A percentile compares a stretch with the other conserved stretches of the same genome.
Conservation (phyloP, 257 asterid species). For the Nemophila menziesii region DNA sequence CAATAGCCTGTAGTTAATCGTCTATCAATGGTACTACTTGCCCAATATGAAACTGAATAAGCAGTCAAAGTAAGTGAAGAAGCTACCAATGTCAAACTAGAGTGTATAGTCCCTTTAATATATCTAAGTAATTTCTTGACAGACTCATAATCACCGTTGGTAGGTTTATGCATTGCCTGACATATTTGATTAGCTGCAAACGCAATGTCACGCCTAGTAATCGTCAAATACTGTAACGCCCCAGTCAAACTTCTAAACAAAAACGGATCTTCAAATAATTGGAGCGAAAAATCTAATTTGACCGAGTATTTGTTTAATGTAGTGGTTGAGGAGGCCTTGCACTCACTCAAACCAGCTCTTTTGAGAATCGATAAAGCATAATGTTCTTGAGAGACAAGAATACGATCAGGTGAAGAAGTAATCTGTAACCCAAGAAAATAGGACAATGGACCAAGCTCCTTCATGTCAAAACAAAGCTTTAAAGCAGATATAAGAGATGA, state of each 20-base stretch:
- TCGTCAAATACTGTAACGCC: neutral
- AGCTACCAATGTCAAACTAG: neutral
- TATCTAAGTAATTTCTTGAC: neutral
- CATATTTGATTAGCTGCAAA: neutral
- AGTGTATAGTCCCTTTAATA: neutral
- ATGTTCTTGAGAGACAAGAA: no score
- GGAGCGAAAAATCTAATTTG: neutral
- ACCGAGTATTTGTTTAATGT: neutral
- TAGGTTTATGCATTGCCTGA: neutral
- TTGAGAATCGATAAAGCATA: no score
- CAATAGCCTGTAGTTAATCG: neutral
- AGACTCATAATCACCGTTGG: neutral
- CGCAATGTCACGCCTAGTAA: neutral
- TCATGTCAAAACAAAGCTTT: no score
- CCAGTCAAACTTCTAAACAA: neutral
- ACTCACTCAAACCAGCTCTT: neutral
- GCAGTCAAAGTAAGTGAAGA: neutral
- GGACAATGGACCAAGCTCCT: no score
- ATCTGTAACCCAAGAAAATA: no score
- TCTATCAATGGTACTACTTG: neutral
- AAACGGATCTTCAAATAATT: neutral
- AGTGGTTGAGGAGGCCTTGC: no score
- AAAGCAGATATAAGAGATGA: no score
- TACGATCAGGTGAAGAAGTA: no score
- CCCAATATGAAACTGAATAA: neutral